Evolutionary conservation across 2,329 filamentous ascomycete genomes (phyloP).

Genomic region (Aspergillus piperis): DNA sequence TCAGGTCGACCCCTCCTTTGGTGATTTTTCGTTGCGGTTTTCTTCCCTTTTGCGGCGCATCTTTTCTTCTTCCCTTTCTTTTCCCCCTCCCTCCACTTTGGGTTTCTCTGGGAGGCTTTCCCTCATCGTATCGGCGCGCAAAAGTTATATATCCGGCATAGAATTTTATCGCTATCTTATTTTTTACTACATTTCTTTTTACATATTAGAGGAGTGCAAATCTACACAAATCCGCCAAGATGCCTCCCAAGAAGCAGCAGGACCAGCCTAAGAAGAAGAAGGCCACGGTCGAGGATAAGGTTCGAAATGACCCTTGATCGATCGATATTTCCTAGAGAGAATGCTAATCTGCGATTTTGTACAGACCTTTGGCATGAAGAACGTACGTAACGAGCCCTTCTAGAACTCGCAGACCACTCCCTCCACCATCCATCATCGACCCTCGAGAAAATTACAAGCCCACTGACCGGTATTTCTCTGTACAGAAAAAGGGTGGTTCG

Average conservation of each 20-base stretch:
- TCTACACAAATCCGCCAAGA: conserved; percentile 34
- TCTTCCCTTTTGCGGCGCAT: background rate
- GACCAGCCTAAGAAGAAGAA: conserved; percentile 52
- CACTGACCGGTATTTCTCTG: conserved; percentile 21
- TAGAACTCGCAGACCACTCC: background rate
- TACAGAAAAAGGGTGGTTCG: conserved; percentile 81
- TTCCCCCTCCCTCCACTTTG: background rate
- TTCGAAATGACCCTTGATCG: conserved; percentile 27
- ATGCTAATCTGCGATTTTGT: conserved; percentile 15
- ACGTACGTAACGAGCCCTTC: conserved; percentile 51
- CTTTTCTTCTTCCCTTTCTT: conserved; percentile 1
- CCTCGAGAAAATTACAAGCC: background rate
- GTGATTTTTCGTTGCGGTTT: conserved; percentile 5
- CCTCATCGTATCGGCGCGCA: background rate
- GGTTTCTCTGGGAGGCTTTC: background rate
- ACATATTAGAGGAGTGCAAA: conserved; percentile 11
- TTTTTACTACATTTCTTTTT: conserved; percentile 4
- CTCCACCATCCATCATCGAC: background rate
- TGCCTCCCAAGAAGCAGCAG: conserved; percentile 51
- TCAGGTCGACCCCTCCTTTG: conserved; percentile 10
- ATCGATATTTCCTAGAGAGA: conserved; percentile 13
- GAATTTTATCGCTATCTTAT: background rate
- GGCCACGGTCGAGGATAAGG: conserved; percentile 74
- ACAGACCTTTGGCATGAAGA: conserved; percentile 97
- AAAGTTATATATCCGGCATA: background rate